Base-by-base conservation (phyloP, 768 basidiomycete genomes). In the Kwoniella dejecticola region DNA sequence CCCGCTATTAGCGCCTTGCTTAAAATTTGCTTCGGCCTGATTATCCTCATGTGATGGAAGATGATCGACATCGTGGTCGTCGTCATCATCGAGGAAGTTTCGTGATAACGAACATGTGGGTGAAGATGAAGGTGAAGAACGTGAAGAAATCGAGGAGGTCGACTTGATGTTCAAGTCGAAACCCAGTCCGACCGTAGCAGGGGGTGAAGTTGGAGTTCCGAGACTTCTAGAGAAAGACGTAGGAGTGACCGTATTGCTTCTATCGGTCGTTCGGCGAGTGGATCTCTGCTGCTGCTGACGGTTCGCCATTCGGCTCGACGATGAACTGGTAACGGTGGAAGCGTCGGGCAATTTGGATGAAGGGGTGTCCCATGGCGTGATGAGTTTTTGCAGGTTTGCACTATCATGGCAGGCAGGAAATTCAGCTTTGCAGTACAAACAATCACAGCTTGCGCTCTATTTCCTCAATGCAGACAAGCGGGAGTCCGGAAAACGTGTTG, bases 331-430 rank as follows among this genome's bases (percentile, higher is more conserved):
- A 24, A 31, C 29, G 38, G 27, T 3, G 40, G 38, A 50, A 50
- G 48, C 5, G 30, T 15, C 13, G n/a, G 48, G 23, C 3, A 7
- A 17, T 42, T 6, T 13, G 19, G 41, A 13, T 8, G 36, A 29
- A n/a, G 13, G 29, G 17, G 45, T 36, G 23, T 33, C 42, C 58
- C 58, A 60, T 13, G 58, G 58, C 15, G 29, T 52, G 17, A 60
- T 60, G 19, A 60, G 33, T 19, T 52, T 33, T 36, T 60, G 58
- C 11, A 60, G 15, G n/a, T 52, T 52, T 10, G 58, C 42, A 31
- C 57, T 59, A n/a, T n/a, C n/a, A n/a, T n/a, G 23, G 15, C 1
- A 17, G 41, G 19, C 5, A n/a, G 19, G 5, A 21, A 8, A 44
- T 8, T 44, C 41, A 44, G 41, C 41, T 15, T 13, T 44, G 41